Evolutionary conservation across 192 early-diverging fungal species (phyloP), one percentile per base, ranked within the genome.

Genomic region (Gonapodya prolifera): DNA sequence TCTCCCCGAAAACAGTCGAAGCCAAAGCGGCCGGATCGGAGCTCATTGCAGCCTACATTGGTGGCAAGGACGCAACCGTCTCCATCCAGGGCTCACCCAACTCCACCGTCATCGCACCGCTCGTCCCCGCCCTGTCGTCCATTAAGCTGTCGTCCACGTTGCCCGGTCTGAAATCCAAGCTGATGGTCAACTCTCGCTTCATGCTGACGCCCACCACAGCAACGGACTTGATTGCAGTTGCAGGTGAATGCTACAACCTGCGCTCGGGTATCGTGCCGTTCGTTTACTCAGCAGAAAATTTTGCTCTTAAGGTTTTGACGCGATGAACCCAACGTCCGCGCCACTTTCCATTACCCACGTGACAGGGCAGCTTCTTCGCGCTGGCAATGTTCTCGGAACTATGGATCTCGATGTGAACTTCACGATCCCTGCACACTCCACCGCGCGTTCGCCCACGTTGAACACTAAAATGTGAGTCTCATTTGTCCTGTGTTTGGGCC

Each of bases 21-120:
- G 78, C 81, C 33, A 82, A 82, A 29, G 30, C 61, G 1, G 82
- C 81, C 34, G 89, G 87, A 30, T 80, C 82, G 69, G 78, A 82
- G 1, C 70, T 90, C 17, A 80, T 90, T 79, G 84, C 79, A 35
- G 78, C 80, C 1, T 90, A 86, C 78, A 78, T 90, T 73, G 80
- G 78, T 70, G 86, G 86, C 76, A 75, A 83, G 13, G 80, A 82
- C 69, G 81, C 81, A 2, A 75, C 61, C 31, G 85, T 87, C 33
- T 33, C 35, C 23, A 84, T 89, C 31, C 69, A 77, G 30, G 87
- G 86, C 30, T 84, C 76, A n/a, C 70, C 79, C n/a, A 61, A 77
- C 18, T 83, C 87, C 30, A 89, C 84, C 30, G 77, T 33, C 2
- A 79, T 90, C 76, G 77, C 78, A 34, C 86, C 87, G 29, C 80